phyloP scores from a whole-genome alignment of 257 asterid genomes.

The Apocynum venetum region DNA sequence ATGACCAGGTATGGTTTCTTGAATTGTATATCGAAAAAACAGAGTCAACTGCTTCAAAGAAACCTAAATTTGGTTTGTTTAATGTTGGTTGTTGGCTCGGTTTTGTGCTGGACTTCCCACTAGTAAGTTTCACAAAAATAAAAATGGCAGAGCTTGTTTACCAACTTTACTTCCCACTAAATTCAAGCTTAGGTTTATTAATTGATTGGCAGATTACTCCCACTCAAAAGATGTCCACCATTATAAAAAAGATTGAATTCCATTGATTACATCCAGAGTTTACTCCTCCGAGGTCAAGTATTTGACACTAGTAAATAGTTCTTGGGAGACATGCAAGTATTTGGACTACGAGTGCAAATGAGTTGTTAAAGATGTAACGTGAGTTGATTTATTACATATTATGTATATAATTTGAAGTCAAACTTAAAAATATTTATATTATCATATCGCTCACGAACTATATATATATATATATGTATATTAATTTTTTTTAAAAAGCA shows the following conservation, averaged over 20 bases:
- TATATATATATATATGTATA: too few relatives aligned
- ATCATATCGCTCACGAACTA: too few relatives aligned
- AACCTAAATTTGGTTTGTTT: conserved; percentile 2
- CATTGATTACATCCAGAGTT: background rate
- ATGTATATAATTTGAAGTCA: too few relatives aligned
- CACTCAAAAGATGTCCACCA: background rate
- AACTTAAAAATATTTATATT: too few relatives aligned
- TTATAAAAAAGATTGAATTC: background rate
- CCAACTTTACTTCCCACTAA: background rate
- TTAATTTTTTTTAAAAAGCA: too few relatives aligned
- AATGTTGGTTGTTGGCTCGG: background rate
- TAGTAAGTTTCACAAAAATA: too few relatives aligned
- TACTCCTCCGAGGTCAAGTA: background rate
- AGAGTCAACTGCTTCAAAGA: conserved; percentile 10
- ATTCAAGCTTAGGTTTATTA: background rate
- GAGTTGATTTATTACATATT: too few relatives aligned
- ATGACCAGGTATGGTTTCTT: conserved; percentile 14
- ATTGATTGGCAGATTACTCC: background rate
- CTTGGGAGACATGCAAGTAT: too few relatives aligned
- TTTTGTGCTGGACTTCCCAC: background rate
- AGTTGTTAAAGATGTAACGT: too few relatives aligned
- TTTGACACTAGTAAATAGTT: background rate
- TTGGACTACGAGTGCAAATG: too few relatives aligned
- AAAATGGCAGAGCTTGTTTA: background rate
- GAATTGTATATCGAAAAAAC: background rate